A percentile compares a stretch with the other conserved stretches of the same genome.
Evolutionary conservation across 306 rosid species (phyloP).

Genomic region (Argentina anserina): DNA sequence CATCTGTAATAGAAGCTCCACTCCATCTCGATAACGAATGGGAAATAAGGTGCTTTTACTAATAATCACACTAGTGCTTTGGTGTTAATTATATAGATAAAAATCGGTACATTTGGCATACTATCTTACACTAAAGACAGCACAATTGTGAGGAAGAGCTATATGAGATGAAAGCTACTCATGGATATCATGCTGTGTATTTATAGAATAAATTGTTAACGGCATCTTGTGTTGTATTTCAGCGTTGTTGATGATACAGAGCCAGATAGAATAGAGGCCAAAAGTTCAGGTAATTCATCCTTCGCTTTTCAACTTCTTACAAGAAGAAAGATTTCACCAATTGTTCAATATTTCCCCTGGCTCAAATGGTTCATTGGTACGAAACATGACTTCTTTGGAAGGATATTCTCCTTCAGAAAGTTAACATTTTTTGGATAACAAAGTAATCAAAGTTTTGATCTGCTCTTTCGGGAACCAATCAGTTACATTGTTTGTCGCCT

Average conservation of each 20-base stretch:
- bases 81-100: not conserved
- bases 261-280: conserved; percentile 32
- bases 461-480: not conserved
- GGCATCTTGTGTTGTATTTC: conserved; percentile 31
- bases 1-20: conserved; percentile 50
- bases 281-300: conserved; percentile 51
- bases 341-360: not conserved
- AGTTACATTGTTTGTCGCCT: not conserved
- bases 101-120: not conserved
- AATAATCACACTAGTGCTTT: not conserved
- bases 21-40: conserved; percentile 89
- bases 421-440: not conserved
- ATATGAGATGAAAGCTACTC: not conserved
- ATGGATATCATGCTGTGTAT: not conserved
- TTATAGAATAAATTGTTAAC: not conserved
- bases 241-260: conserved; percentile 65
- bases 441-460: not conserved
- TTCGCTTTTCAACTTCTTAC: not conserved
- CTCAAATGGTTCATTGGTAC: not conserved
- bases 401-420: not conserved
- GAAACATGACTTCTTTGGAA: not conserved
- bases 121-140: not conserved
- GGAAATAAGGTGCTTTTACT: conserved; percentile 73
- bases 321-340: not conserved
- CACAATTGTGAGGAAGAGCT: not conserved